These are phyloP conservation scores for Daldinia vernicosa DNA, from an alignment of 495 filamentous ascomycete species.

Conservation along the genomic window DNA sequence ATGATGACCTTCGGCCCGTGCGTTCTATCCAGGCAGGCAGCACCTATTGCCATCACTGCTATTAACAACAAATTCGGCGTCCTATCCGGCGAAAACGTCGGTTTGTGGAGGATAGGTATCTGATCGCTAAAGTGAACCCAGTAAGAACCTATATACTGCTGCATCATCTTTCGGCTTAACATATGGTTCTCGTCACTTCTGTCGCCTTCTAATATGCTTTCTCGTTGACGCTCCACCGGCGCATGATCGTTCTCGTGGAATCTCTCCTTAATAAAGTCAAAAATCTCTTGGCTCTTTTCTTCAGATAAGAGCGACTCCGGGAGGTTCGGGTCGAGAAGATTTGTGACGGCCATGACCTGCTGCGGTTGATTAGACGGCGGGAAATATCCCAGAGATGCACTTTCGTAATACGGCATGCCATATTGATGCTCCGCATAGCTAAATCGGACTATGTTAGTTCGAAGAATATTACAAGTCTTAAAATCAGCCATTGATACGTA, in stretches of 20 bases:
- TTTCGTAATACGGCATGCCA: conserved; percentile 58
- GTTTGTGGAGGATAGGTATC: conserved; percentile 91
- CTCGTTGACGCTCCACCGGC: conserved; percentile 76
- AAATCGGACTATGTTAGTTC: conserved; percentile 37
- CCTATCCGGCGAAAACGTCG: conserved; percentile 89
- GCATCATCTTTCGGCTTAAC: conserved; percentile 91
- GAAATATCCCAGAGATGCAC: conserved; percentile 61
- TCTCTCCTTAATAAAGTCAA: conserved; percentile 83
- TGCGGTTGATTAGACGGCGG: conserved; percentile 64
- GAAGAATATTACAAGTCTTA: background rate
- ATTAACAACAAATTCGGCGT: conserved; percentile 87
- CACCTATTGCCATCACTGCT: conserved; percentile 93
- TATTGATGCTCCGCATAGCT: conserved; percentile 64
- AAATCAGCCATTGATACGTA: conserved; percentile 41
- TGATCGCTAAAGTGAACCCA: conserved; percentile 97
- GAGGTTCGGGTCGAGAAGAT: conserved; percentile 82
- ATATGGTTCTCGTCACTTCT: conserved; percentile 76
- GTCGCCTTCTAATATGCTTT: conserved; percentile 80
- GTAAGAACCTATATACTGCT: conserved; percentile 90
- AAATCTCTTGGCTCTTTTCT: conserved; percentile 82
- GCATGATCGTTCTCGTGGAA: conserved; percentile 85
- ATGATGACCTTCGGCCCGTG: conserved; percentile 78
- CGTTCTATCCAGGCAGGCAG: conserved; percentile 83
- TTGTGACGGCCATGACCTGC: conserved; percentile 89
- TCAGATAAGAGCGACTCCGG: conserved; percentile 85